Conservation (phyloP, 192 early-diverging fungal genomes). For the Funneliformis mosseae region DNA sequence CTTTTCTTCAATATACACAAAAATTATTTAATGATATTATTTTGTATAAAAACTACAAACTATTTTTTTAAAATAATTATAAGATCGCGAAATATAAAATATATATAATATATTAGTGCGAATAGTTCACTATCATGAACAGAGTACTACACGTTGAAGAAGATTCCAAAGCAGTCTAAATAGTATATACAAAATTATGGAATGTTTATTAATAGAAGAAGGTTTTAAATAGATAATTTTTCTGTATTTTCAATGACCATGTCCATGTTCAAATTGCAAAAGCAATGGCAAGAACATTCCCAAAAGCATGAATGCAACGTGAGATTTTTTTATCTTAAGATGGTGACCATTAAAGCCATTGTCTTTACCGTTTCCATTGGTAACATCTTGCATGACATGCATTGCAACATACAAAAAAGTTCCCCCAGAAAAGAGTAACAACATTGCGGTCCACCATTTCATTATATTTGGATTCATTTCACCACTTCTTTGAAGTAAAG, state of each 20-base stretch:
- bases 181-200: too few species aligned
- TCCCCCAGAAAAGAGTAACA: constrained; percentile 87
- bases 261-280: constrained; percentile 28
- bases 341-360: neutral
- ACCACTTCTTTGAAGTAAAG: constrained; percentile 43
- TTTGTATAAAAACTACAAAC: too few species aligned
- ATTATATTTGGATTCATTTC: constrained; percentile 45
- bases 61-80: too few species aligned
- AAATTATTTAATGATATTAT: too few species aligned
- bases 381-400: constrained; percentile 61
- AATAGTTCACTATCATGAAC: too few species aligned
- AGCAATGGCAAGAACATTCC: constrained; percentile 30
- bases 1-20: too few species aligned
- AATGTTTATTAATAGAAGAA: too few species aligned
- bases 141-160: too few species aligned
- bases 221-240: too few species aligned
- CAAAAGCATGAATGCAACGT: constrained; percentile 14
- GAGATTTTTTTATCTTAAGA: constrained; percentile 1
- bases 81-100: too few species aligned
- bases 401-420: constrained; percentile 94
- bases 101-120: too few species aligned
- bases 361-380: constrained; percentile 27
- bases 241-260: neutral
- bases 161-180: too few species aligned
- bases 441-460: constrained; percentile 78